phyloP scores from a whole-genome alignment of 2,329 filamentous ascomycete genomes.

The Pestalotiopsis sp. region DNA sequence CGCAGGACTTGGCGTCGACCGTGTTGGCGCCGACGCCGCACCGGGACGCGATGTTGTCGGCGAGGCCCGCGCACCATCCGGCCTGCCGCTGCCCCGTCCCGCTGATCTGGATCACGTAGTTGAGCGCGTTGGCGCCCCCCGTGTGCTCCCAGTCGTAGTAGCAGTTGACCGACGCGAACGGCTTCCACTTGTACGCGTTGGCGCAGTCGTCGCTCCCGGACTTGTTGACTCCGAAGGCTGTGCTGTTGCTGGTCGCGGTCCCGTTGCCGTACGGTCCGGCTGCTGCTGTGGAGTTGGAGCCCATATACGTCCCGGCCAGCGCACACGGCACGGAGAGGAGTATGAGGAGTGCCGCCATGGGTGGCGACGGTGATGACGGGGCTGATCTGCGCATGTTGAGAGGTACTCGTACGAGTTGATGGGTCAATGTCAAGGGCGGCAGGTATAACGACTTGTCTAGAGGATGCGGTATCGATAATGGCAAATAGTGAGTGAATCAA shows the following conservation, averaged over 20 bases:
- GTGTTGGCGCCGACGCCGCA: not conserved
- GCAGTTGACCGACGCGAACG: not conserved
- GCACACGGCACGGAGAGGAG: no score
- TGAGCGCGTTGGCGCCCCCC: not conserved
- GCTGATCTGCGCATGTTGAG: not conserved
- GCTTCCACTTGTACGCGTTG: not conserved
- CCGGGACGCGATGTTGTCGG: not conserved
- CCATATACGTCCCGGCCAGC: no score
- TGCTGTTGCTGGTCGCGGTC: not conserved
- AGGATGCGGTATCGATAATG: no score
- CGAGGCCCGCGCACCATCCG: not conserved
- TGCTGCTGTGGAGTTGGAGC: no score
- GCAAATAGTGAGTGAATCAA: no score
- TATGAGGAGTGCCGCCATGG: no score
- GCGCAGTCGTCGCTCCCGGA: not conserved
- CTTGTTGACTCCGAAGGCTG: no score
- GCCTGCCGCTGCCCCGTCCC: conserved; percentile 1
- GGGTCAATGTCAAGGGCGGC: no score
- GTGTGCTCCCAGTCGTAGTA: not conserved
- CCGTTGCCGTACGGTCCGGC: not conserved
- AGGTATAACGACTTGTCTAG: no score
- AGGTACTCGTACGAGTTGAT: not conserved
- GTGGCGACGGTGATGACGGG: no score
- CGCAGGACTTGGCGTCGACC: not conserved
- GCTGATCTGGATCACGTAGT: conserved; percentile 7